Percentiles rank a stretch among this genome's conserved stretches.
Evolutionary conservation across 768 basidiomycete genomes (phyloP).

Genomic region (Serendipita sp.): DNA sequence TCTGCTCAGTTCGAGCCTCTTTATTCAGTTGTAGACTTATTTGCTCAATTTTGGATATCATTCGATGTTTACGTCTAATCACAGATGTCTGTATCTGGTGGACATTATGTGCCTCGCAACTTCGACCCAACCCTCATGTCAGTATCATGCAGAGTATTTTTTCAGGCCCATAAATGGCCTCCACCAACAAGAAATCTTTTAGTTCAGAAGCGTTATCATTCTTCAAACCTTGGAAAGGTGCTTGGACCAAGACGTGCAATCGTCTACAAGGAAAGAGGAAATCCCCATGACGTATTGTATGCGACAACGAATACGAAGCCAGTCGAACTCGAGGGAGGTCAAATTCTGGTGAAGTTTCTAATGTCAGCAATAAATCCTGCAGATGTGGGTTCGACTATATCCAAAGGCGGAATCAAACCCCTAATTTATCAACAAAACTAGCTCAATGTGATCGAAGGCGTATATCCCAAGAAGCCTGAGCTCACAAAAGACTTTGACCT

Average conservation of each 20-base stretch:
- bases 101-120: no score
- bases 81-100: no score
- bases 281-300: conserved; percentile 43
- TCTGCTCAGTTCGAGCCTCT: no score
- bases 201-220: neutral
- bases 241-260: conserved; percentile 38
- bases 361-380: conserved; percentile 69
- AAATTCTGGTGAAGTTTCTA: conserved; percentile 37
- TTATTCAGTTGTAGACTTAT: no score
- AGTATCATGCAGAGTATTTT: no score
- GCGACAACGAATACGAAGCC: conserved; percentile 31
- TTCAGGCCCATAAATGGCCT: no score
- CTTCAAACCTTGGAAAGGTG: neutral
- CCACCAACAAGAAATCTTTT: no score
- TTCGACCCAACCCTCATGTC: no score
- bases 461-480: conserved; percentile 53
- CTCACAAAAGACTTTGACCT: conserved; percentile 20
- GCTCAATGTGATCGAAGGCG: conserved; percentile 62
- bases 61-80: no score
- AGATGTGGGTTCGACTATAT: conserved; percentile 23
- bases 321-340: neutral
- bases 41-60: no score
- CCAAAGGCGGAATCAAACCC: neutral
- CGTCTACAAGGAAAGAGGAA: conserved; percentile 44
- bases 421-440: neutral